Percentiles rank a stretch among this genome's conserved stretches.
phyloP scores from a whole-genome alignment of 345 rosid species.

The Melastoma malabathricum region DNA sequence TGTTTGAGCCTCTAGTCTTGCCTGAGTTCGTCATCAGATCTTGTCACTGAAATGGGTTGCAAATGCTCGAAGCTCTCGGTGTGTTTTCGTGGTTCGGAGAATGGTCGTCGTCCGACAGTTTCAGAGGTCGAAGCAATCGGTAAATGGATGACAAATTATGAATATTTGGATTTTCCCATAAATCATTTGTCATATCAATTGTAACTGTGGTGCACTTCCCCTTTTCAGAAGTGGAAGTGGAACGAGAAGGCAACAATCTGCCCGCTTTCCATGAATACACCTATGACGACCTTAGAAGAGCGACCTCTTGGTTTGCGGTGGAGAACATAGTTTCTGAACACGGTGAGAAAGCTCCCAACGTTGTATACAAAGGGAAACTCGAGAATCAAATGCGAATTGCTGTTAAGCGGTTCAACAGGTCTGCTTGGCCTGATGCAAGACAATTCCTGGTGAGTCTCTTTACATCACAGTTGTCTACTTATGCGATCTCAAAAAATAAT shows the following conservation, averaged over 20 bases:
- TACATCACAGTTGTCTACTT: background rate
- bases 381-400: conserved; percentile 69
- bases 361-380: conserved; percentile 77
- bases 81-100: conserved; percentile 25
- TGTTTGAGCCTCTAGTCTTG: conserved; percentile 4
- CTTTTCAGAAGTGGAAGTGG: conserved; percentile 41
- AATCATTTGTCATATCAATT: too few species aligned
- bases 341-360: conserved; percentile 89
- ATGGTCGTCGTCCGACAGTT: conserved; percentile 7
- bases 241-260: conserved; percentile 22
- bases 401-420: conserved; percentile 72
- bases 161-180: too few species aligned
- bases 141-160: conserved; percentile 6
- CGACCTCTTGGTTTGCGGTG: conserved; percentile 77
- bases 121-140: conserved; percentile 20
- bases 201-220: too few species aligned
- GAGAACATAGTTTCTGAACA: conserved; percentile 91
- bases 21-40: conserved; percentile 1
- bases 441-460: conserved; percentile 53
- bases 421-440: conserved; percentile 87
- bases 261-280: conserved; percentile 55
- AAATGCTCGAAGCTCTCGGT: conserved; percentile 24
- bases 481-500: too few species aligned
- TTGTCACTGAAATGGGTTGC: conserved; percentile 26
- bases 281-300: conserved; percentile 53